These are phyloP conservation scores for Primulina huaijiensis DNA, from an alignment of 257 asterid species.

Conservation along the genomic window DNA sequence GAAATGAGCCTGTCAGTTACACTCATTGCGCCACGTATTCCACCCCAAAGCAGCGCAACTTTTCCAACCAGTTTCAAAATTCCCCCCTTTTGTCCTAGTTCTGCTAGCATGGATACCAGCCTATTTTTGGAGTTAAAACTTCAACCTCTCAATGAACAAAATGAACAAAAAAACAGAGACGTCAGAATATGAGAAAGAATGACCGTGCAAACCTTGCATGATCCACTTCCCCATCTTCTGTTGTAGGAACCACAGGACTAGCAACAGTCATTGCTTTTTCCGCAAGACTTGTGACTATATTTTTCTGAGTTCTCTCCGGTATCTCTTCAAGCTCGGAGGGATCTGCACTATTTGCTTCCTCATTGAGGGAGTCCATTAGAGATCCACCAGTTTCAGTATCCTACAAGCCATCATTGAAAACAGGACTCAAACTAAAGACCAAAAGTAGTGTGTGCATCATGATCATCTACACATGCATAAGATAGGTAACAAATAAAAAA, in stretches of 20 bases:
- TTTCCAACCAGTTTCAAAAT: slow-evolving; percentile 69
- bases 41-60: slow-evolving; percentile 95
- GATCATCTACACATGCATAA: slow-evolving; percentile 19
- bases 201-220: slow-evolving; percentile 66
- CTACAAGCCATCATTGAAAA: slow-evolving; percentile 40
- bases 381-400: slow-evolving; percentile 36
- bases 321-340: slow-evolving; percentile 35
- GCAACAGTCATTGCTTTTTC: slow-evolving; percentile 98
- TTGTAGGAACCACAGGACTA: slow-evolving; percentile 85
- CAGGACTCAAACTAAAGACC: slow-evolving; percentile 14
- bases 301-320: slow-evolving; percentile 43
- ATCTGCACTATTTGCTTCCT: slow-evolving; percentile 32
- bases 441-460: slow-evolving; percentile 3
- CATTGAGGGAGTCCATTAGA: slow-evolving; percentile 38
- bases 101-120: slow-evolving; percentile 83
- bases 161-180: slow-evolving; percentile 14
- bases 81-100: slow-evolving; percentile 93
- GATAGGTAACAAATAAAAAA: slow-evolving; percentile 9
- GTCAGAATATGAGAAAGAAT: not conserved
- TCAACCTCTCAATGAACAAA: slow-evolving; percentile 25
- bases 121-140: slow-evolving; percentile 41
- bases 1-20: slow-evolving; percentile 79
- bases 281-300: slow-evolving; percentile 73
- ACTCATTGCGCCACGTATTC: slow-evolving; percentile 96
- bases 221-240: slow-evolving; percentile 85